These are phyloP conservation scores for Blastobotrys aristatus DNA, from an alignment of 1,139 yeast genomes.

Conservation along the genomic window DNA sequence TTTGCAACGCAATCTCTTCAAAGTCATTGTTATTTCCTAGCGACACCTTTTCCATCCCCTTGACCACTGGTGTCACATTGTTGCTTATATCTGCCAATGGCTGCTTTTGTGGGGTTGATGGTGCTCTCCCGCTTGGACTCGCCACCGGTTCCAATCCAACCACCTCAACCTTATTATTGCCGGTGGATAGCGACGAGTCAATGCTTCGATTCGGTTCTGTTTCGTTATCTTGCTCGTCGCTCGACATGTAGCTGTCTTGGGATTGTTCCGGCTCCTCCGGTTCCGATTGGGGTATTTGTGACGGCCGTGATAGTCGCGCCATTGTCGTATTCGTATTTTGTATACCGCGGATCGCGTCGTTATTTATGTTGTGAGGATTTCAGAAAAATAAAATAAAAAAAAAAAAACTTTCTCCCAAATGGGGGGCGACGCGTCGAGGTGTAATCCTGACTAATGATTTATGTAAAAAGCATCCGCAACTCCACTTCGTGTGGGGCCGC, in stretches of 20 bases:
- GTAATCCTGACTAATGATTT: too few relatives aligned
- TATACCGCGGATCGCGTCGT: too few relatives aligned
- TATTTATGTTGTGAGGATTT: too few relatives aligned
- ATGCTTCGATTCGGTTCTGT: background rate
- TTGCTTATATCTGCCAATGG: slow-evolving; percentile 16
- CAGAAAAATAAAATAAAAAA: too few relatives aligned
- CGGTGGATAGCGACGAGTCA: background rate
- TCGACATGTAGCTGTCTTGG: background rate
- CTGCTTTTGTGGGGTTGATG: slow-evolving; percentile 3
- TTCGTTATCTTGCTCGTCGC: background rate
- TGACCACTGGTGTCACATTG: slow-evolving; percentile 14
- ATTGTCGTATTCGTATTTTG: too few relatives aligned
- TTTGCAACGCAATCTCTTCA: background rate
- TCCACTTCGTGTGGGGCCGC: too few relatives aligned
- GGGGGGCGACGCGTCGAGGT: too few relatives aligned
- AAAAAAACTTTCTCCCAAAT: too few relatives aligned
- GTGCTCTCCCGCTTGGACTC: background rate
- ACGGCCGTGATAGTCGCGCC: slow-evolving; percentile 4
- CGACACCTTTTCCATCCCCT: slow-evolving; percentile 16
- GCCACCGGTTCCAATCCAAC: slow-evolving; percentile 23
- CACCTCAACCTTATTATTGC: slow-evolving; percentile 16
- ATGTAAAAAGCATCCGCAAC: too few relatives aligned
- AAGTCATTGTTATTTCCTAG: background rate
- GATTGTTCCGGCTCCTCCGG: background rate
- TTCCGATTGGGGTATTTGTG: slow-evolving; percentile 1